Percentiles rank a stretch among this genome's conserved stretches.
Evolutionary conservation across 768 basidiomycete species (phyloP).

Genomic region (Gloeopeniophorella convolvens): DNA sequence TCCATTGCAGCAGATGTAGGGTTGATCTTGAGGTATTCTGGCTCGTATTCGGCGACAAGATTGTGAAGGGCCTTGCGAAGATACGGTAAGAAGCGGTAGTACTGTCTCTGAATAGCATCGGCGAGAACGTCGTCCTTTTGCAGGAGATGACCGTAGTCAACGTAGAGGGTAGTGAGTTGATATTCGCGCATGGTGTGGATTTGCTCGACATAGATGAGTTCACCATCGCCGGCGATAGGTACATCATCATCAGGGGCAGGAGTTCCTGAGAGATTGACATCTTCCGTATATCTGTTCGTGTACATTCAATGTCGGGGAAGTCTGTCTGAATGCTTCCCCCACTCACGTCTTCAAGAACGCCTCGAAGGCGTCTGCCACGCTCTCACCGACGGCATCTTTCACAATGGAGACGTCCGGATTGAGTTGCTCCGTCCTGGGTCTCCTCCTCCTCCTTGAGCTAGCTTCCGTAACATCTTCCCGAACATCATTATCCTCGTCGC

Average conservation of each 20-base stretch:
- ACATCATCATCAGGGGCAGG: conserved; percentile 68
- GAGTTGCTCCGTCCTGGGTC: conserved; percentile 33
- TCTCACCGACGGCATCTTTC: conserved; percentile 92
- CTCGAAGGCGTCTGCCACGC: conserved; percentile 87
- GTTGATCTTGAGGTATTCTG: conserved; percentile 93
- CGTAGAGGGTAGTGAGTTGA: conserved; percentile 91
- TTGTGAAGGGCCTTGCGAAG: conserved; percentile 86
- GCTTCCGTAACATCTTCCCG: conserved; percentile 32
- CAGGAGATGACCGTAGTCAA: conserved; percentile 89
- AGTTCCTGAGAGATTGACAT: conserved; percentile 70
- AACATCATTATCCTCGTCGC: conserved; percentile 40
- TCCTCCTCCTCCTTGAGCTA: conserved; percentile 39
- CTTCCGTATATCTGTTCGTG: conserved; percentile 71
- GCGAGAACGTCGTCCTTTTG: conserved; percentile 90
- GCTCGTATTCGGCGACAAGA: conserved; percentile 83
- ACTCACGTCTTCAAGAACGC: conserved; percentile 81
- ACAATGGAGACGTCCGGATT: conserved; percentile 78
- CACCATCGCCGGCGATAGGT: conserved; percentile 49
- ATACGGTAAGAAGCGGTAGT: conserved; percentile 95
- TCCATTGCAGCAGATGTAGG: conserved; percentile 82
- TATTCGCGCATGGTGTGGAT: conserved; percentile 94
- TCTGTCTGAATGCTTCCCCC: not conserved
- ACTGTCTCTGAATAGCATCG: conserved; percentile 88
- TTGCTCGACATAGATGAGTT: conserved; percentile 84
- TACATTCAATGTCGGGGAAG: conserved; percentile 9